Conservation (phyloP, 2,329 filamentous ascomycete genomes). For the Kalmusia sp. region DNA sequence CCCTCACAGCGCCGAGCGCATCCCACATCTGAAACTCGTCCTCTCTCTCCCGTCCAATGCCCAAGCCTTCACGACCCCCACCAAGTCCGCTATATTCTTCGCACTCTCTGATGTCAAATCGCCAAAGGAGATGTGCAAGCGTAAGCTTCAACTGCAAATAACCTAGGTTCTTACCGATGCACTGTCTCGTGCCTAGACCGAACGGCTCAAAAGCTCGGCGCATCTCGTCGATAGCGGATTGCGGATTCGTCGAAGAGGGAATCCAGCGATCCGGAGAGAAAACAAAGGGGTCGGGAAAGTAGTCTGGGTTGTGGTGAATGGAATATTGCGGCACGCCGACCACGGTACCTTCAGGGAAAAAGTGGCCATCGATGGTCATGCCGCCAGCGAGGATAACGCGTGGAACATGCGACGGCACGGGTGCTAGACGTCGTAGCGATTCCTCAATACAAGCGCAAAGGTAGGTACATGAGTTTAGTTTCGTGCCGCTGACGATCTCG, state of each 20-base stretch:
- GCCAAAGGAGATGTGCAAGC: conserved; percentile 64
- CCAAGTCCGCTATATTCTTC: conserved; percentile 20
- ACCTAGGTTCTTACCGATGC: conserved; percentile 71
- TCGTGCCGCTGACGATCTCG: conserved; percentile 29
- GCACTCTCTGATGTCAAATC: conserved; percentile 60
- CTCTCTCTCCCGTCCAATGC: conserved; percentile 25
- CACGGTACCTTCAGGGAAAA: conserved; percentile 27
- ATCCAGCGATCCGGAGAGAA: conserved; percentile 30
- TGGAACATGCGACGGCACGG: conserved; percentile 33
- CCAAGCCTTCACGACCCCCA: conserved; percentile 22
- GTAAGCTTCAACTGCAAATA: conserved; percentile 70
- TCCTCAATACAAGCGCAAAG: conserved; percentile 44
- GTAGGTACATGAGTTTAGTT: conserved; percentile 32
- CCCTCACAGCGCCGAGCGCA: conserved; percentile 74
- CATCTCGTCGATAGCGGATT: conserved; percentile 45
- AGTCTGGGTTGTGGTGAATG: conserved; percentile 24
- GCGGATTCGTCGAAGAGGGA: conserved; percentile 15
- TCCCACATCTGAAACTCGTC: conserved; percentile 72
- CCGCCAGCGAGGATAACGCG: conserved; percentile 35
- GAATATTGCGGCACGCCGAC: conserved; percentile 35
- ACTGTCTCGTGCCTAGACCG: conserved; percentile 65
- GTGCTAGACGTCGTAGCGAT: conserved; percentile 34
- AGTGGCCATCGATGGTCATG: conserved; percentile 26
- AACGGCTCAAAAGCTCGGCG: conserved; percentile 76
- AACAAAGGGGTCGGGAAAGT: conserved; percentile 23